These are phyloP conservation scores for Pilasporangium apinafurcum DNA, from an alignment of 352 stramenopile species.

Conservation along the genomic window DNA sequence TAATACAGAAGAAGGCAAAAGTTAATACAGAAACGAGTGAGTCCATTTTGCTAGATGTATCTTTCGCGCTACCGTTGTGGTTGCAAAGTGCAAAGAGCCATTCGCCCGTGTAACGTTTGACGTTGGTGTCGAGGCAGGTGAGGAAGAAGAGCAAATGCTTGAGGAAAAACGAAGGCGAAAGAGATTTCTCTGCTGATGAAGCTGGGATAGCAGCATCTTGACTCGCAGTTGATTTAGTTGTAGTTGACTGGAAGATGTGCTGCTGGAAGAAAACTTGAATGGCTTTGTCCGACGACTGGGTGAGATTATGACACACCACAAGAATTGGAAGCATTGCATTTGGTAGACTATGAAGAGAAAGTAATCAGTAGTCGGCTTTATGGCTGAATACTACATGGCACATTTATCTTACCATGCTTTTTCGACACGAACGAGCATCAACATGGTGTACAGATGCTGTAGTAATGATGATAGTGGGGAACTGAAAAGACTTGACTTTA, in stretches of 20 bases:
- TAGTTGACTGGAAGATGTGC: conserved; percentile 15
- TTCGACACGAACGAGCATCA: conserved; percentile 49
- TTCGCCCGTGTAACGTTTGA: conserved; percentile 62
- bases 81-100: conserved; percentile 71
- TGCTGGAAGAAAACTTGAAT: conserved; percentile 35
- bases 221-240: too few species aligned
- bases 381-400: not conserved
- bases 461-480: conserved; percentile 19
- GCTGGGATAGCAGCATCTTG: not conserved
- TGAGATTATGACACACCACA: conserved; percentile 62
- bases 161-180: conserved; percentile 24
- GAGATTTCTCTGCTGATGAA: not conserved
- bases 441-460: conserved; percentile 42
- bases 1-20: conserved; percentile 4
- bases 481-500: not conserved
- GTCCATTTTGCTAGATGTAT: too few species aligned
- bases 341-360: conserved; percentile 14
- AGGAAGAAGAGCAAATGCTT: conserved; percentile 66
- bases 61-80: conserved; percentile 77
- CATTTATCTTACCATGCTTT: conserved; percentile 32
- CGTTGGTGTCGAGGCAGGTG: conserved; percentile 61
- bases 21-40: conserved; percentile 6
- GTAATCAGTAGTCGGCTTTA: not conserved
- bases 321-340: conserved; percentile 50
- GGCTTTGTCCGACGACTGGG: conserved; percentile 14